These are phyloP conservation scores for Cutaneotrichosporon dermatis DNA, from an alignment of 1,284 basidiomycete species.

Conservation along the genomic window DNA sequence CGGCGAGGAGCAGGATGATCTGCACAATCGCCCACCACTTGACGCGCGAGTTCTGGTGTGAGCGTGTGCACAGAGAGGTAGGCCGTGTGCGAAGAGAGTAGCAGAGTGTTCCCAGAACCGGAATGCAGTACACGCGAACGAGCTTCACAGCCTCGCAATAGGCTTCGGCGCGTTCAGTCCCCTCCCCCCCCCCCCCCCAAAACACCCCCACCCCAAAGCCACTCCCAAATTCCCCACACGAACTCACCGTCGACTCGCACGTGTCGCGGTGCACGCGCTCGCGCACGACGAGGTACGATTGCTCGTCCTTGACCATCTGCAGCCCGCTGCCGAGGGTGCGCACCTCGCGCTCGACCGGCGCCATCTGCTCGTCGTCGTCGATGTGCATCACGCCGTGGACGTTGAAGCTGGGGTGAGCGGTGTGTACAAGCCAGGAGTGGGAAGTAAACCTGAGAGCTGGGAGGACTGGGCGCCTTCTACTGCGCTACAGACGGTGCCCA, in stretches of 20 bases:
- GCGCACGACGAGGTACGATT: conserved; percentile 94
- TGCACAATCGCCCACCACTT: conserved; percentile 99
- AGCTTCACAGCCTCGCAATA: no score
- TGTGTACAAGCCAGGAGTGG: no score
- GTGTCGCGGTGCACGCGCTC: conserved; percentile 89
- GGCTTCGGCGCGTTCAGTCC: no score
- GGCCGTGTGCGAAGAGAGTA: no score
- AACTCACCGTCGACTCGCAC: conserved; percentile 37
- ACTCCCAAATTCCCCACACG: no score
- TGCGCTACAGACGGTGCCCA: no score
- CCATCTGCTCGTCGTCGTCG: conserved; percentile 56
- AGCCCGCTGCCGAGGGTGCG: conserved; percentile 78
- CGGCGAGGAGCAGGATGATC: conserved; percentile 74
- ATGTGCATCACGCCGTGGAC: conserved; percentile 88
- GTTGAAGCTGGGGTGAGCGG: conserved; percentile 73
- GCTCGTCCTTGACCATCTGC: conserved; percentile 93
- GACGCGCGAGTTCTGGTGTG: conserved; percentile 71
- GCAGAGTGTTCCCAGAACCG: no score
- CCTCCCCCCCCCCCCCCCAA: no score
- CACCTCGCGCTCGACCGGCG: conserved; percentile 94
- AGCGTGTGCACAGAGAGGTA: background rate
- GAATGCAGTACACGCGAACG: no score
- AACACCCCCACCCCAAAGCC: no score
- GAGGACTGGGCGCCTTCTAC: no score
- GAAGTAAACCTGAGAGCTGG: no score